A percentile compares a stretch with the other conserved stretches of the same genome.
These are phyloP conservation scores for Isochrysis galbana DNA, from an alignment of 78 protist genomes.

Conservation along the genomic window DNA sequence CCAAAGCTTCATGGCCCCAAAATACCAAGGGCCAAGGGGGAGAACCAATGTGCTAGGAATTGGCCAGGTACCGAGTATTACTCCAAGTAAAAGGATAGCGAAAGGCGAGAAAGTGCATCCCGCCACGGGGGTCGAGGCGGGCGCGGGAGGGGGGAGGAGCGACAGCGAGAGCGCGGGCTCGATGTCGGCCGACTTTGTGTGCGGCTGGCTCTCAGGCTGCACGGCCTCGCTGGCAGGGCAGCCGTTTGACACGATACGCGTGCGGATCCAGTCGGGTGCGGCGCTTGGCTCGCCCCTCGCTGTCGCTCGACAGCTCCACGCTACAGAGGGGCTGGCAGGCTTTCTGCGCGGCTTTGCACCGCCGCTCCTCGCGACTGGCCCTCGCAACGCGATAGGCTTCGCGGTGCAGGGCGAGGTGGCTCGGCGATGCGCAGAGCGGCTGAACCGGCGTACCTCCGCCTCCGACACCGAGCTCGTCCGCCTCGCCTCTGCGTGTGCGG, in stretches of 20 bases:
- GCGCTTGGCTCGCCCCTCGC: background rate
- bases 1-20: too few species aligned
- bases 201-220: background rate
- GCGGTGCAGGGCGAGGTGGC: background rate
- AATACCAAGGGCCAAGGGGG: too few species aligned
- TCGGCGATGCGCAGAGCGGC: background rate
- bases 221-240: background rate
- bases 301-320: background rate
- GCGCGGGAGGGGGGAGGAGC: too few species aligned
- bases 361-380: background rate
- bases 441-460: background rate
- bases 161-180: too few species aligned
- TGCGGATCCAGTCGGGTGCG: background rate
- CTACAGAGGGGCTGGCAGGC: background rate
- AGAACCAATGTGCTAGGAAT: too few species aligned
- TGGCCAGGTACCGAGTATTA: too few species aligned
- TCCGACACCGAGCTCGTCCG: background rate
- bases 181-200: background rate
- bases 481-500: background rate
- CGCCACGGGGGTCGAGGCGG: too few species aligned
- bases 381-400: background rate
- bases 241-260: background rate
- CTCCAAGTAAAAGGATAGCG: too few species aligned
- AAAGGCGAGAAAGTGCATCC: too few species aligned
- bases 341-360: background rate